phyloP scores from a whole-genome alignment of 306 rosid genomes.

The Pyrus pyrifolia region DNA sequence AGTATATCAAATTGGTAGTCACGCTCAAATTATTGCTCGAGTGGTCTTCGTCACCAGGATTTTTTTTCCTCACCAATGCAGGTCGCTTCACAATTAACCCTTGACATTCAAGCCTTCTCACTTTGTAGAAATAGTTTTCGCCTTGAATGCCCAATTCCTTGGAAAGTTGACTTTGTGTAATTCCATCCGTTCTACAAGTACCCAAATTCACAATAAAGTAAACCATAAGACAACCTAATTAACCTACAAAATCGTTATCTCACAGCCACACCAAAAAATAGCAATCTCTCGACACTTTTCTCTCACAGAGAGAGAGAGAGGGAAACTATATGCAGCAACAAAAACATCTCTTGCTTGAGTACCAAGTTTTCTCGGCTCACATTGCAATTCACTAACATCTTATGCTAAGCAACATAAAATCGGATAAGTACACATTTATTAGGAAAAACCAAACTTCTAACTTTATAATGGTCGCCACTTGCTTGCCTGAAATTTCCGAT shows the following conservation, averaged over 20 bases:
- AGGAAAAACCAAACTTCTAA: neutral
- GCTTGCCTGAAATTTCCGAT: no score
- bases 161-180: conserved; percentile 61
- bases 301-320: no score
- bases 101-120: conserved; percentile 64
- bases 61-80: neutral
- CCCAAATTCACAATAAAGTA: neutral
- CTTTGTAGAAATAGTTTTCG: conserved; percentile 51
- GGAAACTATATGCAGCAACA: neutral
- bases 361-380: neutral
- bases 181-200: conserved; percentile 23
- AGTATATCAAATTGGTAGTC: conserved; percentile 62
- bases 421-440: neutral
- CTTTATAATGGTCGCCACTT: neutral
- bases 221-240: neutral
- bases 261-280: neutral
- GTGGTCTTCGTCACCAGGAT: neutral
- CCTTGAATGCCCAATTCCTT: conserved; percentile 54
- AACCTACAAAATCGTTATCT: neutral
- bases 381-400: neutral
- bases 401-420: neutral
- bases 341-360: neutral
- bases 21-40: conserved; percentile 19
- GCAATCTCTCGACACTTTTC: no score
- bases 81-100: conserved; percentile 66